Base-by-base conservation (phyloP, 2,329 filamentous ascomycete genomes). In the Arthrobotrys entomopaga region DNA sequence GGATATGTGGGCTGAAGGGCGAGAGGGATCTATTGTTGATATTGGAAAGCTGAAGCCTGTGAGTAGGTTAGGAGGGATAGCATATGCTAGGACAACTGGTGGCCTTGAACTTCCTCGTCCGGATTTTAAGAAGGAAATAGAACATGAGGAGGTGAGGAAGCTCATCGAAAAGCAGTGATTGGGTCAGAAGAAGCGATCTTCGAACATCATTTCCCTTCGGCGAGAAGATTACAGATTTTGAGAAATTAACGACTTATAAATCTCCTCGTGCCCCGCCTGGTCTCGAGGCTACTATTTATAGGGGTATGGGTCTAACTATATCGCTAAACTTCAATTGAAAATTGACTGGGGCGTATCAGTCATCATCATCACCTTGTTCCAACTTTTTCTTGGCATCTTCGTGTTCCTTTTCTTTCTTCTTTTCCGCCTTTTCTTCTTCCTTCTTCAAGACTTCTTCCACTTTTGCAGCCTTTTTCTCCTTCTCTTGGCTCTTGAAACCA, bases 1-100 rank as follows among this genome's bases (percentile, higher is more conserved):
- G 80, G 94, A 97, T 82, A 93, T 93, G 1, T 83, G 97, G 74
- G 91, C 96, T 78, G 87, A 91, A 80, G 89, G 92, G 7, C 86
- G 84, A 79, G 92, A 88, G 54, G 70, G 70, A 10, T 57, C 70
- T 77, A 78, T 91, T 48, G 84, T 98, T 67, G 91, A 96, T 81
- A 87, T 91, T 10, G 86, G 89, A 82, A 85, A 96, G 7, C 82
- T 97, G 65, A 87, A 87, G 75, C 92, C 94, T 0, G 85, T 97
- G 15, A 88, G 87, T 76, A 87, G 94, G 42, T 79, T 97, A 22
- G 94, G 94, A 24, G 94, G 94, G 1, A 96, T 97, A 78, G 90
- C 90, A 0, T 98, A 97, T 80, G 90, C 86, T 0, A 86, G 93
- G 49, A 83, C 86, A 0, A 88, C 86, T 0, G 88, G 93, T 76